Percentiles rank a stretch among this genome's conserved stretches.
Evolutionary conservation across 208 protist genomes (phyloP).

Genomic region (Acanthamoeba culbertsoni): DNA sequence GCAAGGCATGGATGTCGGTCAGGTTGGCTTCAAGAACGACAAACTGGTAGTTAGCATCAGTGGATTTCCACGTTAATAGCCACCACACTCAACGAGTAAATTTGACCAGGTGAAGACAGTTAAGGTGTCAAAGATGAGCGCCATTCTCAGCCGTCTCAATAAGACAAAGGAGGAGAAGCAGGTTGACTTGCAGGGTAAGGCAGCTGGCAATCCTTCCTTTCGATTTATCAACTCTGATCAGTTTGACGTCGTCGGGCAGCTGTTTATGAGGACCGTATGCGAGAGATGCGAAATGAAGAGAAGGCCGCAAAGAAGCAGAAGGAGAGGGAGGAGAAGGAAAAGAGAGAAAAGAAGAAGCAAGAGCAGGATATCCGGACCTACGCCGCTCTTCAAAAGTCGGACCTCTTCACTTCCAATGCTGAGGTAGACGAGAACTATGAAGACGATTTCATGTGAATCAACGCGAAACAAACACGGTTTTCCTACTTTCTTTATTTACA

Average conservation of each 20-base stretch:
- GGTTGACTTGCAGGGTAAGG: conserved; percentile 67
- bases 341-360: conserved; percentile 88
- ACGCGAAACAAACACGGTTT: too few species aligned
- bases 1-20: conserved; percentile 93
- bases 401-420: conserved; percentile 60
- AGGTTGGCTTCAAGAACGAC: conserved; percentile 93
- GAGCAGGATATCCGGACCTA: conserved; percentile 87
- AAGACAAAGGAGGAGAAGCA: conserved; percentile 93
- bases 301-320: conserved; percentile 84
- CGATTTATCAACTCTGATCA: not conserved
- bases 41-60: conserved; percentile 77
- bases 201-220: conserved; percentile 65
- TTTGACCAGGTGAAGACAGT: conserved; percentile 13
- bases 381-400: conserved; percentile 62
- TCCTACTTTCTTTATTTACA: too few species aligned
- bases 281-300: conserved; percentile 82
- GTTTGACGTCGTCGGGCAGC: not conserved
- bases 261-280: conserved; percentile 55
- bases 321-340: conserved; percentile 84
- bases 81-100: not conserved
- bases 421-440: conserved; percentile 81
- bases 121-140: conserved; percentile 86
- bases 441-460: conserved; percentile 93
- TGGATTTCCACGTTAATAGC: conserved; percentile 68
- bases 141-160: conserved; percentile 91